These are phyloP conservation scores for Phytophthora fragariae DNA, from an alignment of 352 stramenopile genomes.

Conservation along the genomic window DNA sequence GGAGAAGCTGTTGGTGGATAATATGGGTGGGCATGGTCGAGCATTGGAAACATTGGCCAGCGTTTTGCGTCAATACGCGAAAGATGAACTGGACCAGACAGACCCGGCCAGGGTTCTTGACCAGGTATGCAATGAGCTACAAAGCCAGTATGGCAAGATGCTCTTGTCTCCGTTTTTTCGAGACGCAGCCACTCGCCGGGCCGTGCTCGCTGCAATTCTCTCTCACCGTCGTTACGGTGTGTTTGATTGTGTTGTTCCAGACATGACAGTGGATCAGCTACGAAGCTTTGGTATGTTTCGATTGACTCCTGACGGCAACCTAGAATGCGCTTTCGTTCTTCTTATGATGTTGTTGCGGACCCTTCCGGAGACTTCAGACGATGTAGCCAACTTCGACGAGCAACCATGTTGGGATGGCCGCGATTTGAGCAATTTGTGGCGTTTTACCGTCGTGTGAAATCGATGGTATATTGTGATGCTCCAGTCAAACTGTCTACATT, in stretches of 20 bases:
- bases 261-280: constrained; percentile 16
- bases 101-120: constrained; percentile 4
- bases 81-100: not conserved
- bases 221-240: not conserved
- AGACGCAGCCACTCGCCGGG: not conserved
- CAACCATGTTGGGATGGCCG: constrained; percentile 9
- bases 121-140: not conserved
- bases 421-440: constrained; percentile 20
- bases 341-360: constrained; percentile 13
- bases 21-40: constrained; percentile 18
- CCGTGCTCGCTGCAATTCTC: constrained; percentile 9
- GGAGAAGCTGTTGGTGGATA: constrained; percentile 15
- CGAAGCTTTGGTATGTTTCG: constrained; percentile 20
- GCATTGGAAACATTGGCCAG: constrained; percentile 4
- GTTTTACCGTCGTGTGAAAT: constrained; percentile 21
- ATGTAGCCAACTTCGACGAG: constrained; percentile 2
- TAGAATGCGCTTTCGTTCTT: constrained; percentile 24
- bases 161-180: constrained; percentile 5
- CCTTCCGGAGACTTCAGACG: not conserved
- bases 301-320: not conserved
- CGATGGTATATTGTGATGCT: constrained; percentile 2
- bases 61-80: not conserved
- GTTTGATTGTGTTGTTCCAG: not conserved
- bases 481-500: not conserved
- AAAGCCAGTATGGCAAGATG: not conserved